Base-by-base conservation (phyloP, 805 yeast species). In the Brettanomyces anomalus region DNA sequence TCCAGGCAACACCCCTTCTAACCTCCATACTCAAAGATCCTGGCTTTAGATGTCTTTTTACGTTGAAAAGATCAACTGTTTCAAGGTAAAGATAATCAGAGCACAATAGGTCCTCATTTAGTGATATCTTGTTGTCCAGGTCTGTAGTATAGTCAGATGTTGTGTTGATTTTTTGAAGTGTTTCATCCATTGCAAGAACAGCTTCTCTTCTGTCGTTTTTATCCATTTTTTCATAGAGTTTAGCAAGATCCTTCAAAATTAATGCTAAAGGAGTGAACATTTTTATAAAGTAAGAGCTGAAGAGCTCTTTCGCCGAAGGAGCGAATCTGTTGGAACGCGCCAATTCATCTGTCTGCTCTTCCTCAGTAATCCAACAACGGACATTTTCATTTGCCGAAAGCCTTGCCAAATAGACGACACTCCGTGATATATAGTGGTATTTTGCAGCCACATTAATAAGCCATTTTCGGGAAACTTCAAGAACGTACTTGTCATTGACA, bases 1-100 rank as follows among this genome's bases (percentile, higher is more conserved):
- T 73, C 50, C 72, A 63, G 2, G 72, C 66, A 33, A 67, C 56
- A 26, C 49, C 43, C 4, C 44, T 39, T 36, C 49, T 49, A 18
- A 53, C 43, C 34, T 51, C 49, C 13, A 56, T 30, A 4, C 51
- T 53, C 2, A 61, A 36, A 4, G 60, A 58, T 17, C 50, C 54
- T 19, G 56, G 48, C 3, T 55, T 43, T 28, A 39, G 15, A 19
- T 50, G 52, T 40, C 65, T 48, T 15, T 52, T 43, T 5, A 49
- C 44, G 37, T 55, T 48, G 43, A 60, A 60, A 40, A 61, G 47
- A 48, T 61, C 61, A 39, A 61, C 55, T 58, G 55, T 58, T 40
- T 58, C 60, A 40, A 58, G 40, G 36, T 53, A 54, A 4, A 60
- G 46, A 37, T 53, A 56, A 46, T 60, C 57, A 8, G 44, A 44